Conservation (phyloP, 768 basidiomycete genomes). For the Lactarius hengduanensis region DNA sequence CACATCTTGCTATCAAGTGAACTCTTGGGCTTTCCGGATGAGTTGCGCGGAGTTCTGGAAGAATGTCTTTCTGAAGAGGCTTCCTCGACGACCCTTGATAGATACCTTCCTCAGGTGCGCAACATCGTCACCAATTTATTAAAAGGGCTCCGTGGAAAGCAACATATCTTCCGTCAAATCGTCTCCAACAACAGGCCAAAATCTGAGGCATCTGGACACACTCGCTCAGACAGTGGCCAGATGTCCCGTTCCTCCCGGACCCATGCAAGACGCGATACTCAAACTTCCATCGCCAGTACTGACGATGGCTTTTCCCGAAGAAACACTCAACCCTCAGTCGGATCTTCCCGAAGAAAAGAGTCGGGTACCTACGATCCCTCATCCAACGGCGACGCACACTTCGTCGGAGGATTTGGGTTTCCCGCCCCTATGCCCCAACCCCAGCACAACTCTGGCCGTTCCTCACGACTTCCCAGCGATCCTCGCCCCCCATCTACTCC, state of each 20-base stretch:
- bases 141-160: constrained; percentile 90
- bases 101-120: constrained; percentile 88
- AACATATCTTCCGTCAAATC: constrained; percentile 79
- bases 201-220: constrained; percentile 45
- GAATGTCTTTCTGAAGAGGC: constrained; percentile 91
- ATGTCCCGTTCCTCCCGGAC: constrained; percentile 53
- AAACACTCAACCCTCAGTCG: constrained; percentile 11
- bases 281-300: constrained; percentile 34
- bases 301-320: constrained; percentile 35
- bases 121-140: constrained; percentile 91
- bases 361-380: constrained; percentile 20
- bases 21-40: constrained; percentile 81
- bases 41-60: constrained; percentile 86
- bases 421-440: constrained; percentile 20
- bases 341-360: constrained; percentile 31
- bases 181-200: constrained; percentile 60
- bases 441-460: constrained; percentile 11
- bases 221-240: constrained; percentile 45
- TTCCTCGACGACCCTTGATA: constrained; percentile 75
- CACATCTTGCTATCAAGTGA: constrained; percentile 52
- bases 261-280: constrained; percentile 39
- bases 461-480: constrained; percentile 16
- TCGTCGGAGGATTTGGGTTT: constrained; percentile 52
- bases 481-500: constrained; percentile 10
- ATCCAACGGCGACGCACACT: constrained; percentile 41